These are phyloP conservation scores for Pelargonium fulgidum DNA, from an alignment of 441 rosid species.

Conservation along the genomic window DNA sequence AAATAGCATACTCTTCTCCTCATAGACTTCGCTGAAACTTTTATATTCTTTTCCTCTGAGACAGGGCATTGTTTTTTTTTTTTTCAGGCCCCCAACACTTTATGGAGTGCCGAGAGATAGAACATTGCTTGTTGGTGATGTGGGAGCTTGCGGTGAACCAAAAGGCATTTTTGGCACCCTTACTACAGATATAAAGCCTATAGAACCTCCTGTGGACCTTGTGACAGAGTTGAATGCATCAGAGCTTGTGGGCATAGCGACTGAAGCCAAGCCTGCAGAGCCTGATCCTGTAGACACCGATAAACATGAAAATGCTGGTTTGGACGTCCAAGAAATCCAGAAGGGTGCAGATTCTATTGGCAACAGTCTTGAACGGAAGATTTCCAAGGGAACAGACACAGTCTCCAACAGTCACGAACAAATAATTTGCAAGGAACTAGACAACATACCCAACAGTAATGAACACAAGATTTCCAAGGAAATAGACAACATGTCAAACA, in stretches of 20 bases:
- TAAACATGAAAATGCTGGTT: conserved; percentile 18
- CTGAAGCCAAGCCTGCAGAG: neutral
- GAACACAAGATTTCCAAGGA: neutral
- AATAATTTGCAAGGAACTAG: conserved; percentile 33
- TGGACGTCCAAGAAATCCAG: conserved; percentile 31
- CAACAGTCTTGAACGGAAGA: conserved; percentile 19
- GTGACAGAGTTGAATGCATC: conserved; percentile 15
- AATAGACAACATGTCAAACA: neutral
- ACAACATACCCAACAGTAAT: conserved; percentile 22
- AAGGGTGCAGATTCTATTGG: conserved; percentile 26
- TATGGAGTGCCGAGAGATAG: conserved; percentile 80
- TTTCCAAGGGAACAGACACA: conserved; percentile 38
- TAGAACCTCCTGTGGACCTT: conserved; percentile 11
- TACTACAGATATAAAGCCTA: conserved; percentile 37
- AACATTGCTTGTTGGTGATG: conserved; percentile 42
- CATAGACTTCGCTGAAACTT: neutral
- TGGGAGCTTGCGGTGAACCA: conserved; percentile 55
- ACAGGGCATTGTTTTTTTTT: conserved; percentile 7
- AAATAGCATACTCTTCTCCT: neutral
- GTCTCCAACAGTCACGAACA: conserved; percentile 23
- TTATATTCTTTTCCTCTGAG: neutral
- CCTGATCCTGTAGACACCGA: conserved; percentile 21
- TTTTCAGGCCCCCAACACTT: conserved; percentile 73
- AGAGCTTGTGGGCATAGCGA: conserved; percentile 36
- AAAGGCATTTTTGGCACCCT: conserved; percentile 44